phyloP scores from a whole-genome alignment of 1,139 yeast species.

The Pichia terricola region DNA sequence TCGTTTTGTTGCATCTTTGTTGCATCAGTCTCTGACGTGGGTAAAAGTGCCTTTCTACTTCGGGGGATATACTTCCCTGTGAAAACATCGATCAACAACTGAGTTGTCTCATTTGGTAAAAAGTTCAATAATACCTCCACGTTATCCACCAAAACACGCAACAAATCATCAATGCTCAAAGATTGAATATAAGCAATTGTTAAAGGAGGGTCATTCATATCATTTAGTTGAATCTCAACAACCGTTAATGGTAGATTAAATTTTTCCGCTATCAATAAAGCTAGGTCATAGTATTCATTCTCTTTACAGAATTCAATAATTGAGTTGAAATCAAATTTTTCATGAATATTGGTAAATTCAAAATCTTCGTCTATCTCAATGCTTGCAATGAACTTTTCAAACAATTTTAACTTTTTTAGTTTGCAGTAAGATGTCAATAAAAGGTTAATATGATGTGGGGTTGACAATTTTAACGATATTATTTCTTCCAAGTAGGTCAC shows the following conservation, averaged over 20 bases:
- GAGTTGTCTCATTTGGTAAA: conserved; percentile 76
- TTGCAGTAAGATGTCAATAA: conserved; percentile 79
- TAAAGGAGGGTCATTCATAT: conserved; percentile 50
- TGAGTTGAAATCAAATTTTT: conserved; percentile 56
- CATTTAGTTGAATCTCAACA: conserved; percentile 67
- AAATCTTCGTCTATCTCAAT: conserved; percentile 28
- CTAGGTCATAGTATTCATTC: conserved; percentile 60
- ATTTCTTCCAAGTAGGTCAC: conserved; percentile 55
- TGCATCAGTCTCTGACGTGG: conserved; percentile 1
- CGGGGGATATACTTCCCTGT: conserved; percentile 69
- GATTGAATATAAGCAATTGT: conserved; percentile 63
- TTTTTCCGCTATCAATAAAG: conserved; percentile 60
- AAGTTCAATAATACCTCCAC: conserved; percentile 57
- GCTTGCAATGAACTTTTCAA: conserved; percentile 48
- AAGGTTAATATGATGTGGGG: conserved; percentile 73
- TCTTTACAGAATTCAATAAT: conserved; percentile 71
- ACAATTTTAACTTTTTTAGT: conserved; percentile 49
- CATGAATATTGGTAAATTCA: conserved; percentile 25
- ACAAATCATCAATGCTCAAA: conserved; percentile 67
- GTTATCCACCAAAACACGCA: conserved; percentile 47
- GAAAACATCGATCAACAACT: conserved; percentile 72
- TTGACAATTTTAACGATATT: conserved; percentile 43
- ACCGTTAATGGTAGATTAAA: conserved; percentile 68
- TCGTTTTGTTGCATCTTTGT: background rate
- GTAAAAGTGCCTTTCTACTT: background rate